Base-by-base conservation (phyloP, 345 rosid genomes). In the Citrus medica region DNA sequence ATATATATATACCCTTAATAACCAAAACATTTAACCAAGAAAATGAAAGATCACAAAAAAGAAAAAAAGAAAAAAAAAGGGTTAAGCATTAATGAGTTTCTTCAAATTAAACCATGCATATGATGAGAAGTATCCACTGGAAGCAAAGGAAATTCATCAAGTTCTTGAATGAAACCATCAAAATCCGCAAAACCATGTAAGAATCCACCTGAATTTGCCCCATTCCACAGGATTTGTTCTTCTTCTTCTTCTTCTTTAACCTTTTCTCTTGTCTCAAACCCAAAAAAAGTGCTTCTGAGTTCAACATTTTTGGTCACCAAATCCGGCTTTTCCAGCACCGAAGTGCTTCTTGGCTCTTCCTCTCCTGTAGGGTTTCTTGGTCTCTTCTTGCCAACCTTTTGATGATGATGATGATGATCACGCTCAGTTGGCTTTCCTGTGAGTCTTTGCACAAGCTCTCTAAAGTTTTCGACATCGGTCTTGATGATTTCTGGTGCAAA, bases 401-500 rank as follows among this genome's bases (percentile, higher is more conserved):
- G 79, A 4, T 28, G 77, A 9, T 64, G 68, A 9, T 63, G 68
- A 69, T 69, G 75, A 61, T 69, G 75, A 56, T 69, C 17, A 1
- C 1, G 51, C 51, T 69, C 78, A 13, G 87, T 38, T 53, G 97
- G 97, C 78, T 92, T 94, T 13, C 98, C 98, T 0, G 99, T 96
- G 77, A 96, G 97, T 75, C 92, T 84, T 66, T 94, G 99, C 9
- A 96, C 99, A 42, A 96, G 85, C 79, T 92, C 98, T 61, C 97
- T 80, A 81, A 96, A 96, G 89, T 90, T 94, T 9, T 89, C 93
- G 17, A 82, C 97, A 81, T 94, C 98, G 25, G 98, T 94, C 81
- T 92, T 89, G 91, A 94, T 96, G 86, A 96, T 92, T 86, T 93
- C 97, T 17, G 99, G 99, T 38, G 96, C 97, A 83, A 89, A 90